These are phyloP conservation scores for Candida pseudoviswanathii DNA, from an alignment of 1,139 yeast species.

Conservation along the genomic window DNA sequence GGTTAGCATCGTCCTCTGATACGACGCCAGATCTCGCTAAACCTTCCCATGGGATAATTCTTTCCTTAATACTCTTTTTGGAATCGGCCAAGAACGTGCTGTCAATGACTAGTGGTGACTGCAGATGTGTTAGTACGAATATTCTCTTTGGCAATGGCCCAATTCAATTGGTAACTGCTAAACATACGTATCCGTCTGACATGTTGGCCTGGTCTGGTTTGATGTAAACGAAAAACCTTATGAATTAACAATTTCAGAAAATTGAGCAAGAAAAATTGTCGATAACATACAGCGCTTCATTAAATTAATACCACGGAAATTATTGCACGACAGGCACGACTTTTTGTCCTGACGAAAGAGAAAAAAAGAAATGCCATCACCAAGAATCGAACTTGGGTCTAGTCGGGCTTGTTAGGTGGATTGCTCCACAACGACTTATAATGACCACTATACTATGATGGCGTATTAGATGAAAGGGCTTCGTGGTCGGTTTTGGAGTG, in stretches of 20 bases:
- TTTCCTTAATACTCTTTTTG: constrained; percentile 71
- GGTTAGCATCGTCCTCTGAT: constrained; percentile 63
- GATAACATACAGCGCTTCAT: background rate
- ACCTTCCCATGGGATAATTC: constrained; percentile 94
- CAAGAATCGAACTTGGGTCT: constrained; percentile 61
- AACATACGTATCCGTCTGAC: constrained; percentile 14
- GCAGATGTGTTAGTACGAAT: constrained; percentile 13
- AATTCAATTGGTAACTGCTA: background rate
- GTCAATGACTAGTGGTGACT: constrained; percentile 45
- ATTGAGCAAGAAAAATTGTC: background rate
- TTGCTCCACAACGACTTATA: constrained; percentile 52
- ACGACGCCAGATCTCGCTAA: constrained; percentile 75
- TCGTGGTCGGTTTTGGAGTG: no score
- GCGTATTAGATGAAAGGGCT: constrained; percentile 20
- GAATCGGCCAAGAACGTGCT: constrained; percentile 74
- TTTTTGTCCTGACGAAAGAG: background rate
- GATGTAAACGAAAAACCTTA: no score
- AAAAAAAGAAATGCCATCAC: constrained; percentile 46
- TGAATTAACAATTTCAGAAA: background rate
- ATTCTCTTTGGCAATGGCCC: background rate
- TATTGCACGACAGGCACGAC: background rate
- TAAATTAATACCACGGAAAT: background rate
- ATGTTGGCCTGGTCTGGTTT: no score
- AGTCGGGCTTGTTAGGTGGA: constrained; percentile 31
- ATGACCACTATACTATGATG: constrained; percentile 55